Evolutionary conservation across 805 yeast species (phyloP), one percentile per base, ranked within the genome.

Genomic region (Candida patagonica): DNA sequence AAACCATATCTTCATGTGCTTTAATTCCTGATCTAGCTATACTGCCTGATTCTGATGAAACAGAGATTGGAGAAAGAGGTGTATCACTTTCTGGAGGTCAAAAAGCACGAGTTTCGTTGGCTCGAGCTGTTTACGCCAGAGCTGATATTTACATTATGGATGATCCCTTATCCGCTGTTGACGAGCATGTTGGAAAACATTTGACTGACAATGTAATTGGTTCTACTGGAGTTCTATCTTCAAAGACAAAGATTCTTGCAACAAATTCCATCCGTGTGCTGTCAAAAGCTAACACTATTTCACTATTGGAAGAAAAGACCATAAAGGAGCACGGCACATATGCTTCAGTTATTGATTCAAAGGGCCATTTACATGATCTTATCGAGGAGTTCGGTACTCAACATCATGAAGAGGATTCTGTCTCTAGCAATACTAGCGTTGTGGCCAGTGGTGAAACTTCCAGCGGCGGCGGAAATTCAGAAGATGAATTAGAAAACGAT

Each of bases 61-160:
- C 98, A 5, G 76, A 83, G 51, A 97, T 92, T 42, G 98, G 98
- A 47, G 98, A 92, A 64, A 86, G 89, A 59, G 98, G 98, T 48
- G 88, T 92, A 38, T 85, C 96, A 10, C 68, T 92, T 37, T 84
- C 95, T 30, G 98, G 98, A 38, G 98, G 98, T 33, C 98, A 92
- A 61, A 92, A 92, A 69, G 97, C 98, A 0, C 78, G 98, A 59
- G 70, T 92, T 26, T 79, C 95, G 1, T 71, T 92, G 39, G 98
- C 98, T 0, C 75, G 98, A 57, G 96, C 98, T 9, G 95, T 92
- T 7, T 92, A 92, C 57, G 74, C 95, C 9, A 72, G 97, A 48
- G 94, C 97, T 2, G 97, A 92, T 55, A 75, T 92, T 23, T 87
- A 85, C 57, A 63, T 92, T 30, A 63, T 92, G 47, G 98, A 92